These are phyloP conservation scores for Friedmanniomyces endolithicus DNA, from an alignment of 495 filamentous ascomycete species.

Conservation along the genomic window DNA sequence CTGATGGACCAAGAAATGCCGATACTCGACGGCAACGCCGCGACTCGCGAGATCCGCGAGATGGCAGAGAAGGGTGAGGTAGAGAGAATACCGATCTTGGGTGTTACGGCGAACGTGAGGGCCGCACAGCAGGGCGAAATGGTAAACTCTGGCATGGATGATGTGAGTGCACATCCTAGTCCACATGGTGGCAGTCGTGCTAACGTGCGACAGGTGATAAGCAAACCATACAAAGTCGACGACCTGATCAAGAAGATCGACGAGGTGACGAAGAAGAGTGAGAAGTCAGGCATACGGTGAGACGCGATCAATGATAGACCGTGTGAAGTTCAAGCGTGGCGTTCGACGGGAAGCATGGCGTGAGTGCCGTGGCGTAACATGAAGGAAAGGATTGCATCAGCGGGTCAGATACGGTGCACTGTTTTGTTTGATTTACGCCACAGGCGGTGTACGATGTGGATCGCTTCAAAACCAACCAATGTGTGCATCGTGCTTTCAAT, in stretches of 20 bases:
- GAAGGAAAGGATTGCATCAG: background rate
- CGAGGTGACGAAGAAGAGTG: background rate
- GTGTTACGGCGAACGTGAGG: slow-evolving; percentile 27
- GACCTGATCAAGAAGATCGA: slow-evolving; percentile 15
- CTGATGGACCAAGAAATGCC: slow-evolving; percentile 33
- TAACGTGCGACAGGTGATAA: slow-evolving; percentile 7
- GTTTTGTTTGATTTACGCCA: background rate
- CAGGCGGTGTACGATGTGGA: background rate
- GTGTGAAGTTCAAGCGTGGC: background rate
- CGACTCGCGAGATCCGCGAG: slow-evolving; percentile 20
- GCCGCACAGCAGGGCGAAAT: slow-evolving; percentile 22
- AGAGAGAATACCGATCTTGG: slow-evolving; percentile 20
- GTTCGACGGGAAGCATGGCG: background rate
- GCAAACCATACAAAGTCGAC: slow-evolving; percentile 20
- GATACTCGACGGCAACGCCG: slow-evolving; percentile 26
- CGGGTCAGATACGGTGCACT: background rate
- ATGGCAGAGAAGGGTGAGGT: slow-evolving; percentile 16
- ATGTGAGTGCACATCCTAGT: slow-evolving; percentile 5
- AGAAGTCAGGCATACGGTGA: background rate
- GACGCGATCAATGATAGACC: background rate
- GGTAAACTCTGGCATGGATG: slow-evolving; percentile 27
- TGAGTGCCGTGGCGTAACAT: background rate
- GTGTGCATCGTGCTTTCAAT: background rate
- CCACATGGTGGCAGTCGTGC: background rate
- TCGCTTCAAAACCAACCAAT: background rate